A percentile compares a stretch with the other conserved stretches of the same genome.
Conservation (phyloP, 192 early-diverging fungal genomes). For the Diversispora epigaea region DNA sequence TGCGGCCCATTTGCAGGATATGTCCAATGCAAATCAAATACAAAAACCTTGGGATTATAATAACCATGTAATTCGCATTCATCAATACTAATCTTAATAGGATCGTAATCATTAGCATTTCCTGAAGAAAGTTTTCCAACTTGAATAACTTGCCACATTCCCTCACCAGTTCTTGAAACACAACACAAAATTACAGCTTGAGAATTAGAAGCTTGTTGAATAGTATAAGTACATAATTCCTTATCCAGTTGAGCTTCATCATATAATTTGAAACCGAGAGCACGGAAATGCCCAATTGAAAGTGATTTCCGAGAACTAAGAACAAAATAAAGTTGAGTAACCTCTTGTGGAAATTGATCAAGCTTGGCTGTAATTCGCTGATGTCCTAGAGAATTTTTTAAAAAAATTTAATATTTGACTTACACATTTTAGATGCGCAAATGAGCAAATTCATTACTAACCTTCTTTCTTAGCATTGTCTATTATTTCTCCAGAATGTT, state of each 20-base stretch:
- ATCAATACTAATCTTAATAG: constrained; percentile 19
- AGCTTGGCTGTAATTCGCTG: constrained; percentile 22
- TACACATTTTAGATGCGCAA: too few species aligned
- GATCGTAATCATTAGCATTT: constrained; percentile 30
- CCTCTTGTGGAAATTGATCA: constrained; percentile 27
- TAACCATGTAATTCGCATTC: too few species aligned
- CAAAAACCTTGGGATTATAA: too few species aligned
- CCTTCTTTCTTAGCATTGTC: too few species aligned
- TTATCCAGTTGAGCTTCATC: constrained; percentile 24
- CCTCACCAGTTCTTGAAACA: constrained; percentile 11
- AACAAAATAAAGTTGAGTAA: constrained; percentile 29
- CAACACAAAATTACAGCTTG: constrained; percentile 35
- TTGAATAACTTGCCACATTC: constrained; percentile 24
- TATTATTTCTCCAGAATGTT: too few species aligned
- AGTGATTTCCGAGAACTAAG: constrained; percentile 17
- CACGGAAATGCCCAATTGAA: constrained; percentile 22
- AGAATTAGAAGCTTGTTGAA: constrained; percentile 5
- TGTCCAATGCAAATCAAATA: too few species aligned
- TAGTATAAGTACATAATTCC: too few species aligned
- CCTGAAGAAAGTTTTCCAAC: constrained; percentile 8
- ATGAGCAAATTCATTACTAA: too few species aligned
- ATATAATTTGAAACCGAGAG: constrained; percentile 18
- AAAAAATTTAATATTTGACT: too few species aligned
- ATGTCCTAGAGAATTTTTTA: too few species aligned
- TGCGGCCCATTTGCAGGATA: constrained; percentile 13